Evolutionary conservation across 768 basidiomycete genomes (phyloP).

Genomic region (Termitomyces sp.): DNA sequence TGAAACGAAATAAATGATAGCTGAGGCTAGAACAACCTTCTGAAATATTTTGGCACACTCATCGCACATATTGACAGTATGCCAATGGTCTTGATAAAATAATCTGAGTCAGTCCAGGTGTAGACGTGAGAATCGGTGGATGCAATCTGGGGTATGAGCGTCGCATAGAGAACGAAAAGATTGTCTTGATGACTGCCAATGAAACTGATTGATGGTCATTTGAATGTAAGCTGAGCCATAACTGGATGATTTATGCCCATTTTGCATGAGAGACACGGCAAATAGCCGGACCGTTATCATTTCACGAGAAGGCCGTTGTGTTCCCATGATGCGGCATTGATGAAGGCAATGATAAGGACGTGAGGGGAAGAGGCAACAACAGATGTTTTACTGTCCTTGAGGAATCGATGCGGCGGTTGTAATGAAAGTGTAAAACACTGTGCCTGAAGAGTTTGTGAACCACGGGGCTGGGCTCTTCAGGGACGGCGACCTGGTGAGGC

Average conservation of each 20-base stretch:
- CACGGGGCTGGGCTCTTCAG: no score
- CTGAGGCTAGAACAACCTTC: not conserved
- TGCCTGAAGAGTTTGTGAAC: no score
- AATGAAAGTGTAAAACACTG: not conserved
- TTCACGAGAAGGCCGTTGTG: not conserved
- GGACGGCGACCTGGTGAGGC: not conserved
- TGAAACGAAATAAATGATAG: not conserved
- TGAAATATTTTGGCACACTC: not conserved
- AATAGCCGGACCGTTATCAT: not conserved
- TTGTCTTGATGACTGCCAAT: conserved; percentile 21
- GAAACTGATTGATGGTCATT: conserved; percentile 21
- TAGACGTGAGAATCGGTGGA: not conserved
- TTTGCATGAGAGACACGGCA: not conserved
- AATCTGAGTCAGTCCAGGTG: not conserved
- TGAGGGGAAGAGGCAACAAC: conserved; percentile 2
- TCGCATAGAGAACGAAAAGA: not conserved
- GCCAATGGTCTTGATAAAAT: not conserved
- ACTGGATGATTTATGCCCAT: no score
- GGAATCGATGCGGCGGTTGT: not conserved
- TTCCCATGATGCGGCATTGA: conserved; percentile 26
- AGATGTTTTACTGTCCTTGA: conserved; percentile 28
- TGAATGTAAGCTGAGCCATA: not conserved
- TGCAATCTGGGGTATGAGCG: not conserved
- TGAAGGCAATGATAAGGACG: not conserved
- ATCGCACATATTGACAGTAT: not conserved